Base-by-base conservation (phyloP, 768 basidiomycete genomes). In the Tricholoma sp. region DNA sequence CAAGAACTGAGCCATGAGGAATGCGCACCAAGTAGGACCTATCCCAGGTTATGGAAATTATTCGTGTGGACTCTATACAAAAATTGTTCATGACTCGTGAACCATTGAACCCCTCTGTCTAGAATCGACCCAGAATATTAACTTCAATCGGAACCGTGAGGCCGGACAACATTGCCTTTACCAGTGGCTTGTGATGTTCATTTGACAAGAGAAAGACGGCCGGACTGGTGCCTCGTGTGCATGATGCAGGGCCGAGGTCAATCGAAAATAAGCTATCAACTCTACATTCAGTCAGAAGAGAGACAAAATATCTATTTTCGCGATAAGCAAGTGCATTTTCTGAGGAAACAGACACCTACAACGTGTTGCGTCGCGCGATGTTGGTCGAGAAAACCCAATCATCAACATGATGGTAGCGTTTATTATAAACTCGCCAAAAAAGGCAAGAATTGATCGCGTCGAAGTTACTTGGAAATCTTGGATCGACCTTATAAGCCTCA, bases 201-300 rank as follows among this genome's bases (percentile, higher is more conserved):
- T 59, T 57, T 45, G 62, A 61, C 58, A 58, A 64, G 57, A 59
- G 63, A 59, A 61, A 59, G 62, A 63, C 57, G 61, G 64, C 58
- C 61, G 63, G 61, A 65, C 59, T 53, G 43, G 60, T 59, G 63
- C 64, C 69, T 65, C 68, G 61, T 69, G 69, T 61, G 54, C 54
- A 52, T 41, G 50, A 47, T 58, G 37, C 49, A 43, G 52, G 53
- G 57, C 21, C 29, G 45, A 50, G 32, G 21, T 47, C 46, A 16
- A 24, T 46, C 45, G 14, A 46, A 24, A 24, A 46, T 53, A 43
- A 34, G 19, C 31, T 45, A 45, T 34, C 39, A 54, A 43, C 29
- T 11, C n/a, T 16, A 53, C 52, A 10, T 53, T 27, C n/a, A n/a
- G n/a, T n/a, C n/a, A n/a, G n/a, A n/a, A n/a, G 5, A 22, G 29